Percentiles rank a stretch among this genome's conserved stretches.
These are phyloP conservation scores for Lactarius quietus DNA, from an alignment of 768 basidiomycete genomes.

Conservation along the genomic window DNA sequence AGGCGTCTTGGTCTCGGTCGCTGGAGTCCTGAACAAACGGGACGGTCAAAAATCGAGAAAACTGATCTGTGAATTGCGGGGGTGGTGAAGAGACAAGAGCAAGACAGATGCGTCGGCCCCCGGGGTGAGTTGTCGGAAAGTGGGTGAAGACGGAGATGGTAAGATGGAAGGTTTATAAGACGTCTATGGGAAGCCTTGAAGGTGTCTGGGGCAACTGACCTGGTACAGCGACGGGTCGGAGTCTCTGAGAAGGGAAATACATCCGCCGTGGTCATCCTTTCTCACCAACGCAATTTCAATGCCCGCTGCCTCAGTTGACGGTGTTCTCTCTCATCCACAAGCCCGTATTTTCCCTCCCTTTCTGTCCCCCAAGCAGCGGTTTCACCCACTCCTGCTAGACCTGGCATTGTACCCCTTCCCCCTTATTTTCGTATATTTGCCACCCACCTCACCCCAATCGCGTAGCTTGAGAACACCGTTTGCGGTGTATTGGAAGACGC, in stretches of 20 bases:
- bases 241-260: not conserved
- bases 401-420: not conserved
- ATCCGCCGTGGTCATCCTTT: not conserved
- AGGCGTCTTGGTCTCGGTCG: not conserved
- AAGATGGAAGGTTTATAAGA: not conserved
- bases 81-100: slow-evolving; percentile 6
- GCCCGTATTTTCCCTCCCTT: not conserved
- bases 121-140: not conserved
- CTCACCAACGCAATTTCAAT: slow-evolving; percentile 7
- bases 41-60: slow-evolving; percentile 20
- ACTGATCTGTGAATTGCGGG: not conserved
- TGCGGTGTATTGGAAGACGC: not conserved
- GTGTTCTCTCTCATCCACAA: too few species aligned
- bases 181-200: too few species aligned
- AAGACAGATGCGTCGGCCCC: not conserved
- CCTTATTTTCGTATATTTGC: not conserved
- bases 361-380: not conserved
- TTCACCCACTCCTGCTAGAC: not conserved
- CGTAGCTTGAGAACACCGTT: not conserved
- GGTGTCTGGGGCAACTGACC: not conserved
- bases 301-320: not conserved
- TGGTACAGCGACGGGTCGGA: too few species aligned
- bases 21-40: not conserved
- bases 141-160: not conserved
- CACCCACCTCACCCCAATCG: not conserved